phyloP scores from a whole-genome alignment of 2,329 filamentous ascomycete genomes.

The Trichoderma breve region DNA sequence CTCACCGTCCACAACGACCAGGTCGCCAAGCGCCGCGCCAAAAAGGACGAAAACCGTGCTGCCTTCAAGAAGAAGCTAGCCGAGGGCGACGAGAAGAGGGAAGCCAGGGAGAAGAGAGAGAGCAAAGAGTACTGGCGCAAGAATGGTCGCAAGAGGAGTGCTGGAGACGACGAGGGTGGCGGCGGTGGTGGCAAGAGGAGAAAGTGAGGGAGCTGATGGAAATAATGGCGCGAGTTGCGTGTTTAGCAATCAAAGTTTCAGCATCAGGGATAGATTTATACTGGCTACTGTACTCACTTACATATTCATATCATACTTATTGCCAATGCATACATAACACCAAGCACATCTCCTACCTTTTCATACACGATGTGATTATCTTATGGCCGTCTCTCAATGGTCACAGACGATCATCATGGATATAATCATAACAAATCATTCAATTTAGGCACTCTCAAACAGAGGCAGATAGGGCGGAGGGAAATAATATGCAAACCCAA shows the following conservation, averaged over 20 bases:
- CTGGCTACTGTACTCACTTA: neutral
- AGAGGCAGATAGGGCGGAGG: neutral
- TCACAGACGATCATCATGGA: neutral
- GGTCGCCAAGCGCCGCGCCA: conserved; percentile 73
- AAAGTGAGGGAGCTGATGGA: conserved; percentile 24
- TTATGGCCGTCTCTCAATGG: neutral
- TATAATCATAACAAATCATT: neutral
- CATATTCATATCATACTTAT: neutral
- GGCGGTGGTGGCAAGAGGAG: conserved; percentile 38
- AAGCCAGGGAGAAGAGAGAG: conserved; percentile 83
- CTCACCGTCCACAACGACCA: conserved; percentile 89
- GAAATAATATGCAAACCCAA: neutral
- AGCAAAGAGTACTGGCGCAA: conserved; percentile 88
- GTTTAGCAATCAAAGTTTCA: neutral
- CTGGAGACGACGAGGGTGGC: conserved; percentile 39
- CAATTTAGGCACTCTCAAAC: conserved; percentile 18
- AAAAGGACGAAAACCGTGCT: conserved; percentile 83
- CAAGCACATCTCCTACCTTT: neutral
- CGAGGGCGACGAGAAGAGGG: conserved; percentile 80
- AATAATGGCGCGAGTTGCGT: neutral
- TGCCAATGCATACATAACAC: neutral
- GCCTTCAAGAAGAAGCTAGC: conserved; percentile 81
- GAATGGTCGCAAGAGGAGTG: conserved; percentile 72
- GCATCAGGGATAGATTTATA: neutral
- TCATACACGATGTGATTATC: neutral